phyloP scores from a whole-genome alignment of 805 yeast genomes.

The Nematodospora valgi region DNA sequence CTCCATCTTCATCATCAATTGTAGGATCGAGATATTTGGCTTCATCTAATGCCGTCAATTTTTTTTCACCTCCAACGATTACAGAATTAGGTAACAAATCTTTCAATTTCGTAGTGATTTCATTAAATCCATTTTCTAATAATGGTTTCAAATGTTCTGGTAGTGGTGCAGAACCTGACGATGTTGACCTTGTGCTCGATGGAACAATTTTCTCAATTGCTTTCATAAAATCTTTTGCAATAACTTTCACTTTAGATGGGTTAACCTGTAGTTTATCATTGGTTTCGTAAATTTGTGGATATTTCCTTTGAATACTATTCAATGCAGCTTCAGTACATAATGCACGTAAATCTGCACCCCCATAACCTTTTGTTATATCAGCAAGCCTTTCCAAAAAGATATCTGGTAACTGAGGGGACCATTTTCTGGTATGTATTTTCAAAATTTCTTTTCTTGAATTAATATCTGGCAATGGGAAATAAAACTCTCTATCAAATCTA shows the following conservation, averaged over 20 bases:
- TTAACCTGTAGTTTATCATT: conserved; percentile 70
- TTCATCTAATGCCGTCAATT: conserved; percentile 60
- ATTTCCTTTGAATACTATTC: conserved; percentile 83
- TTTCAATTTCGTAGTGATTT: conserved; percentile 47
- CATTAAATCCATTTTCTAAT: conserved; percentile 47
- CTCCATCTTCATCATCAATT: conserved; percentile 55
- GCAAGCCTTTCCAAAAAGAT: conserved; percentile 67
- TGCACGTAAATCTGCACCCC: conserved; percentile 96
- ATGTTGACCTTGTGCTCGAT: conserved; percentile 82
- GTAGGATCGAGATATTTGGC: conserved; percentile 61
- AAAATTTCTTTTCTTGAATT: conserved; percentile 77
- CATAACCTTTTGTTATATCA: conserved; percentile 86
- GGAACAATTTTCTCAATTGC: conserved; percentile 89
- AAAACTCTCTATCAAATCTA: conserved; percentile 93
- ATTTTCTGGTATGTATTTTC: conserved; percentile 80
- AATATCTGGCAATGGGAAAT: conserved; percentile 87
- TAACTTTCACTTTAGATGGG: conserved; percentile 66
- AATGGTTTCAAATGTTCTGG: conserved; percentile 72
- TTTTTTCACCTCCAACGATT: conserved; percentile 36
- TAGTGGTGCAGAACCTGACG: conserved; percentile 69
- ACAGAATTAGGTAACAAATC: conserved; percentile 55
- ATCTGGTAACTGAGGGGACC: conserved; percentile 71
- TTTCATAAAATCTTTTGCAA: conserved; percentile 78
- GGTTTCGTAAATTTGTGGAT: conserved; percentile 86
- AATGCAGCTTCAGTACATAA: conserved; percentile 94